These are phyloP conservation scores for Podaxis sp. DNA, from an alignment of 768 basidiomycete species.

Conservation along the genomic window DNA sequence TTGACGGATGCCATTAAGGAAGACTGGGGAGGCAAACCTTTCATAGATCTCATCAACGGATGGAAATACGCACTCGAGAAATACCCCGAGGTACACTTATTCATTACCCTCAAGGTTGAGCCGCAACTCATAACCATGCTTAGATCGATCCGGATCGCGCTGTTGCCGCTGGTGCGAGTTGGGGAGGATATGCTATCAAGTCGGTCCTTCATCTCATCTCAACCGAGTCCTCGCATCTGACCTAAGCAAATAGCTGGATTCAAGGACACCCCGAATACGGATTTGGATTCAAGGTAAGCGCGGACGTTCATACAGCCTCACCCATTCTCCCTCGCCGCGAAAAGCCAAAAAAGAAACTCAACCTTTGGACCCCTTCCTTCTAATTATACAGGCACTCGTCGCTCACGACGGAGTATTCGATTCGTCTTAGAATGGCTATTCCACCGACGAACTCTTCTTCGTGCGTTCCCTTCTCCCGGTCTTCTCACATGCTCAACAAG, in stretches of 20 bases:
- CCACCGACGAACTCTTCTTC: constrained; percentile 92
- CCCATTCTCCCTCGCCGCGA: not conserved
- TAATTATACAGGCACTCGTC: constrained; percentile 56
- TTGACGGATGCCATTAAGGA: constrained; percentile 78
- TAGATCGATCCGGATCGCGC: constrained; percentile 71
- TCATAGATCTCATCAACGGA: constrained; percentile 72
- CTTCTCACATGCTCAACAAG: not conserved
- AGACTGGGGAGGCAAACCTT: constrained; percentile 88
- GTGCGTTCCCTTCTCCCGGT: constrained; percentile 40
- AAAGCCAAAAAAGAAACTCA: not conserved
- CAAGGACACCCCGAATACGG: constrained; percentile 89
- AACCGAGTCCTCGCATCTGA: not conserved
- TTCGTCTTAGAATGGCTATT: constrained; percentile 75
- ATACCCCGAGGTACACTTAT: constrained; percentile 60
- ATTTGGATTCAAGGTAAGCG: constrained; percentile 74
- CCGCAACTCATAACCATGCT: not conserved
- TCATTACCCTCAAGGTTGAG: not conserved
- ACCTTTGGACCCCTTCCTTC: constrained; percentile 1
- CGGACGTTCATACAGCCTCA: not conserved
- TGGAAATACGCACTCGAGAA: constrained; percentile 68
- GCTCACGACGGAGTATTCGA: constrained; percentile 95
- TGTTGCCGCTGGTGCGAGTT: constrained; percentile 80
- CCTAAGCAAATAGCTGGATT: constrained; percentile 67
- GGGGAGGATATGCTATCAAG: constrained; percentile 91
- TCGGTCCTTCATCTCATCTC: constrained; percentile 29